Base-by-base conservation (phyloP, 257 asterid species). In the Solanum raphanifolium region DNA sequence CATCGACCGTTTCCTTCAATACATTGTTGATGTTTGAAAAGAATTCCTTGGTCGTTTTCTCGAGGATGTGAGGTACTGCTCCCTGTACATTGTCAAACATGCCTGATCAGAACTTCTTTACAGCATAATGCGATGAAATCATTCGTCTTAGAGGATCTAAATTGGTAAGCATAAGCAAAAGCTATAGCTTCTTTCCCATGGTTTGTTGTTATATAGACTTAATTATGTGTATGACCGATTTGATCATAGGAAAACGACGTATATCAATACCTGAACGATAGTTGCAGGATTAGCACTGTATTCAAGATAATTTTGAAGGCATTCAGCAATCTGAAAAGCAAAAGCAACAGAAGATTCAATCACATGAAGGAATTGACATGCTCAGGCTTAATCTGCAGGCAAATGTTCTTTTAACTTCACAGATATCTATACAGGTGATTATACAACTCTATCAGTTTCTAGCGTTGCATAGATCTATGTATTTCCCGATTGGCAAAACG, bases 51-150 rank as follows among this genome's bases (percentile, higher is more conserved):
- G 92, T 87, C 62, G 95, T 86, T 78, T 92, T 92, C 91, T 93
- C 90, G 3, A 94, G 93, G 68, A 93, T 93, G 85, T 93, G 91
- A 83, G 95, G 93, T 85, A 93, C 73, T 41, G 98, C 98, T 43
- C 94, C 94, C 98, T 95, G 89, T 27, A 48, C 68, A 81, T 81
- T 10, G 38, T 29, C 66, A 81, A 18, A 46, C 11, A 81, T 6
- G 2, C 20, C 3, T 3, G 6, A 46, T 81, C 69, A 48, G 68
- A 48, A 81, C 41, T 43, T 36, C 29, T 36, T 74, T 74, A 74
- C 52, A 36, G 31, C 69, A 81, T 29, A 81, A 81, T 48, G 6
- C 20, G 41, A 81, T 81, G 38, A n/a, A 27, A 25, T 41, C 20
- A 39, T n/a, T 76, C 83, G 2, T 13, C 11, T 39, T 25, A 39